These are phyloP conservation scores for Epichloe uncinata DNA, from an alignment of 2,329 filamentous ascomycete genomes.

Conservation along the genomic window DNA sequence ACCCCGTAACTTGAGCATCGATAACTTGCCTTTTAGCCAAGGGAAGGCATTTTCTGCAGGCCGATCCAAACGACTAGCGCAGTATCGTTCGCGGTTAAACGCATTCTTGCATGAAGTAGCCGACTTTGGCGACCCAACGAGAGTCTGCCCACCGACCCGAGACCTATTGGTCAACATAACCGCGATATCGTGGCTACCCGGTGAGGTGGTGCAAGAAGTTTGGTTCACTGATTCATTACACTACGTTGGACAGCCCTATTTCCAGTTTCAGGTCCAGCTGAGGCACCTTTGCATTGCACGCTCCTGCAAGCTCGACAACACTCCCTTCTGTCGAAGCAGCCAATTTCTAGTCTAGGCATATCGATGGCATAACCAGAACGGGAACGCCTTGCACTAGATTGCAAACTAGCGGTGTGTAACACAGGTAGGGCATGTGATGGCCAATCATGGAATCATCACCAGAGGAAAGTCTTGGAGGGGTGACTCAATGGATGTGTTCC, in stretches of 20 bases:
- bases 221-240: neutral
- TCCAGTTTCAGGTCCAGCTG: neutral
- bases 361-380: neutral
- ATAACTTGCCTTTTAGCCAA: neutral
- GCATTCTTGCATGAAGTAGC: neutral
- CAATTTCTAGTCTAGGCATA: too few species aligned
- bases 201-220: neutral
- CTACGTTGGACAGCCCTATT: neutral
- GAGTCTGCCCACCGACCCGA: neutral
- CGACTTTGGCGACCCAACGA: neutral
- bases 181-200: neutral
- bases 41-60: neutral
- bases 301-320: neutral
- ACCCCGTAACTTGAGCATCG: neutral
- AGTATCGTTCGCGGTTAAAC: neutral
- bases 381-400: neutral
- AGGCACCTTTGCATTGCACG: neutral
- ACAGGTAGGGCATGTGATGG: neutral
- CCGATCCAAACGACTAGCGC: neutral
- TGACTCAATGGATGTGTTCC: neutral
- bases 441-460: neutral
- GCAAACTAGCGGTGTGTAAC: neutral
- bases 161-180: constrained; percentile 1
- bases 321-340: too few species aligned
- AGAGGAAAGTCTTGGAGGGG: neutral